Base-by-base conservation (phyloP, 2,329 filamentous ascomycete species). In the Aureobasidium pullulans region DNA sequence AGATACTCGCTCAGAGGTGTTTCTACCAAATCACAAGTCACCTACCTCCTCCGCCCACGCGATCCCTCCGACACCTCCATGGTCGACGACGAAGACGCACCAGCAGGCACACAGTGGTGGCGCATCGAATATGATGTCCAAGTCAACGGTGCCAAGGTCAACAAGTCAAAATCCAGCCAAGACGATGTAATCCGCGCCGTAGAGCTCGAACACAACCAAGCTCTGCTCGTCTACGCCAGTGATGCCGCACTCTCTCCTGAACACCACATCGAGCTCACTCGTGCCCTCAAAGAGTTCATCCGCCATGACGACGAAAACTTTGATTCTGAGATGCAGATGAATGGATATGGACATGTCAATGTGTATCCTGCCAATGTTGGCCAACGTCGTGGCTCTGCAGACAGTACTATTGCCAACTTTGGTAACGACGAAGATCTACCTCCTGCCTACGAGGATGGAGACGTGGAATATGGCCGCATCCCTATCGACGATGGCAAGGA, bases 181-280 rank as follows among this genome's bases (percentile, higher is more conserved):
- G 72, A 76, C 44, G 78, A 83, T 61, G 83, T 85, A 9, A 75
- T 85, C 8, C 69, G 68, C 28, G 70, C 54, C 71, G 77, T 64
- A 74, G 81, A 63, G 79, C 80, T 57, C 37, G 82, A 85, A 63
- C 76, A 77, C 56, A 75, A 71, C 34, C 77, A 74, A 8, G 81
- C 78, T 2, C 69, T 86, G 1, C 75, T 86, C 9, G 78, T 86
- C 2, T 86, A 86, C 66, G 83, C 82, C 19, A 83, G 77, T 64
- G 77, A 81, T 3, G 66, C 67, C 16, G 69, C 69, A 23, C 60
- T 65, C n/a, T 62, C 65, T 15, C 34, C 43, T 6, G 37, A 60
- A n/a, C 29, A 36, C 19, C 32, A 59, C 16, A 15, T 40, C 8
- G 44, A 43, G 4, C 40, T 64, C 15, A 59, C 63, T 9, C 48